Conservation (phyloP, 495 filamentous ascomycete genomes). For the Penicillium waksmanii region DNA sequence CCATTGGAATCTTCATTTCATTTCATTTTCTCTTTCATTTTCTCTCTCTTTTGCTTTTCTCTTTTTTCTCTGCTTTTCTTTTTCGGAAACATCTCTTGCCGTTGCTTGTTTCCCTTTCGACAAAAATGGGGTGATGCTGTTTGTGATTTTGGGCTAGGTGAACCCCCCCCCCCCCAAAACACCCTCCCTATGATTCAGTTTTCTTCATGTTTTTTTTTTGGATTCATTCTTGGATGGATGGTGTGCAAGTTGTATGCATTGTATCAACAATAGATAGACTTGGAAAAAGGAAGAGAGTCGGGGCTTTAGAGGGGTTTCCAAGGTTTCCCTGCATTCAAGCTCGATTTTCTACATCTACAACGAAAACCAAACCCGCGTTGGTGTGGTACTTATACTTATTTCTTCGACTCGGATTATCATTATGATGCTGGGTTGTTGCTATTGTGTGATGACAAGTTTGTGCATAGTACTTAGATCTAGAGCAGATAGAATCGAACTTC, state of each 20-base stretch:
- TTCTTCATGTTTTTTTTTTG: conserved; percentile 14
- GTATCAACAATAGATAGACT: conserved; percentile 46
- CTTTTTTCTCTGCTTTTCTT: background rate
- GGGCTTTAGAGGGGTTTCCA: conserved; percentile 9
- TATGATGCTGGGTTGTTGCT: background rate
- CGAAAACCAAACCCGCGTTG: too few species aligned
- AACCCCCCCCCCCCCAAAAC: too few species aligned
- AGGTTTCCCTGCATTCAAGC: background rate
- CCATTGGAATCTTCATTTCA: background rate
- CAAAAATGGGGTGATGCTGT: conserved; percentile 2
- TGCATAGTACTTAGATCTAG: conserved; percentile 27
- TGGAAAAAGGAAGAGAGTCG: conserved; percentile 24
- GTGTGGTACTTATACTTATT: background rate
- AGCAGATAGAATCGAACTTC: conserved; percentile 22
- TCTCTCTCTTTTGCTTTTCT: conserved; percentile 7
- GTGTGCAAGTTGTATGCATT: conserved; percentile 24
- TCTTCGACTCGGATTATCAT: background rate
- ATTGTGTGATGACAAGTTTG: conserved; percentile 8
- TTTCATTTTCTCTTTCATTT: background rate
- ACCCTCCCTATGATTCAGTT: conserved; percentile 8
- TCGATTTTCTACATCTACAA: background rate
- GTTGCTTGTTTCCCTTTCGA: background rate
- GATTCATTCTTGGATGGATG: conserved; percentile 6
- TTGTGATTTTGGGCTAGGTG: background rate
- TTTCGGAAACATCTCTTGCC: background rate